A percentile compares a stretch with the other conserved stretches of the same genome.
phyloP scores from a whole-genome alignment of 176 grass and related monocot genomes.

The Rhipidocladum racemiflorum region DNA sequence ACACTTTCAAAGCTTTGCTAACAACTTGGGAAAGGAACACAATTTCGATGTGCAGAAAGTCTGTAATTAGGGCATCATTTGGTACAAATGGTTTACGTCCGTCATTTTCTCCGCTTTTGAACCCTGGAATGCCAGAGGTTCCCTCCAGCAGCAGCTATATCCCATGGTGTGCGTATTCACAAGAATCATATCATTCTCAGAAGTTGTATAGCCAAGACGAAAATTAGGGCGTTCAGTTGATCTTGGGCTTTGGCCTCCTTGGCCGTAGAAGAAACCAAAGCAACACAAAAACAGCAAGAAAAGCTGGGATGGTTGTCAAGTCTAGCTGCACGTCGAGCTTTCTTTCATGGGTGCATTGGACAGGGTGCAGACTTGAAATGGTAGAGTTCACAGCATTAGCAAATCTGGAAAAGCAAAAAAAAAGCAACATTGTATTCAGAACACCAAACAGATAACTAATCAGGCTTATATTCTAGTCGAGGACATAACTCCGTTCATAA shows the following conservation, averaged over 20 bases:
- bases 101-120: background rate
- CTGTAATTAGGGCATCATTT: background rate
- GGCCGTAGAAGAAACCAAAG: slow-evolving; percentile 91
- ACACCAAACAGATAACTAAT: background rate
- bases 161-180: slow-evolving; percentile 23
- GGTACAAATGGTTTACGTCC: background rate
- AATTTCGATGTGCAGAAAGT: background rate
- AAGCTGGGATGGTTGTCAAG: slow-evolving; percentile 78
- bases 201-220: background rate
- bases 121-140: background rate
- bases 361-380: slow-evolving; percentile 65
- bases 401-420: slow-evolving; percentile 50
- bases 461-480: background rate
- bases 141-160: background rate
- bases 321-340: slow-evolving; percentile 80
- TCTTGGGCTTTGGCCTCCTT: slow-evolving; percentile 86
- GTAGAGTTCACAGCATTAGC: slow-evolving; percentile 73
- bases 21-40: background rate
- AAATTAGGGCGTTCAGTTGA: slow-evolving; percentile 55
- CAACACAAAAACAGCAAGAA: slow-evolving; percentile 72
- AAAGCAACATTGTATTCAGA: background rate
- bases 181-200: background rate
- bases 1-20: background rate
- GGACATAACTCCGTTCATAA: background rate
- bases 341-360: slow-evolving; percentile 75